Evolutionary conservation across 2,329 filamentous ascomycete species (phyloP).

Genomic region (Trichoderma lentiforme): DNA sequence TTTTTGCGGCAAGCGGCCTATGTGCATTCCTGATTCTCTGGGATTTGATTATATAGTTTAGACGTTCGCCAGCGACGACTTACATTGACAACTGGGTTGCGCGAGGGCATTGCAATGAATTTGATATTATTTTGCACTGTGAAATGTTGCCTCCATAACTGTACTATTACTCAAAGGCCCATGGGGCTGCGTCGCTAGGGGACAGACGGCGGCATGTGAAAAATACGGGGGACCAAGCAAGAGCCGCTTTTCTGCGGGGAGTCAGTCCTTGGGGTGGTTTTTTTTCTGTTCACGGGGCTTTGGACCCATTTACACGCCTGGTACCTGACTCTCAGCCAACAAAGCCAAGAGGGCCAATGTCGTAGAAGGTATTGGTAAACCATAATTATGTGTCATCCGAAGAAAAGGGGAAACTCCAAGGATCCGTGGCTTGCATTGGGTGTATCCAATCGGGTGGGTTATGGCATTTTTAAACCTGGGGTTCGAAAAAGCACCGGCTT

Average conservation of each 20-base stretch:
- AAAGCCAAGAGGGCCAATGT: neutral
- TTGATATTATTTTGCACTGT: neutral
- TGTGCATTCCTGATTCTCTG: constrained; percentile 72
- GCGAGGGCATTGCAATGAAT: neutral
- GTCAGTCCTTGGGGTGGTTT: neutral
- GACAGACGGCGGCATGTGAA: constrained; percentile 2
- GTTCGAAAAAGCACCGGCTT: constrained; percentile 12
- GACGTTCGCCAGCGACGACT: neutral
- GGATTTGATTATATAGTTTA: constrained; percentile 62
- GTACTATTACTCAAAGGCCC: neutral
- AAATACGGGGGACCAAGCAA: neutral
- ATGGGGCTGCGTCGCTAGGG: neutral
- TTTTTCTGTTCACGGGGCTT: constrained; percentile 2
- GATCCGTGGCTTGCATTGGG: neutral
- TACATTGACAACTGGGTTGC: neutral
- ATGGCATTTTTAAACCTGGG: neutral
- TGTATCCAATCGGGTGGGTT: constrained; percentile 1
- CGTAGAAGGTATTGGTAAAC: neutral
- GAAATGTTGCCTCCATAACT: neutral
- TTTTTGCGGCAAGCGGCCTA: constrained; percentile 73
- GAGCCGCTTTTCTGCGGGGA: constrained; percentile 8
- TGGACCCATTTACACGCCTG: neutral
- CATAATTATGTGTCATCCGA: neutral
- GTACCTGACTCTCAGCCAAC: neutral
- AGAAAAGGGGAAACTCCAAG: neutral